These are phyloP conservation scores for Lactarius evosmus DNA, from an alignment of 768 basidiomycete genomes.

Conservation along the genomic window DNA sequence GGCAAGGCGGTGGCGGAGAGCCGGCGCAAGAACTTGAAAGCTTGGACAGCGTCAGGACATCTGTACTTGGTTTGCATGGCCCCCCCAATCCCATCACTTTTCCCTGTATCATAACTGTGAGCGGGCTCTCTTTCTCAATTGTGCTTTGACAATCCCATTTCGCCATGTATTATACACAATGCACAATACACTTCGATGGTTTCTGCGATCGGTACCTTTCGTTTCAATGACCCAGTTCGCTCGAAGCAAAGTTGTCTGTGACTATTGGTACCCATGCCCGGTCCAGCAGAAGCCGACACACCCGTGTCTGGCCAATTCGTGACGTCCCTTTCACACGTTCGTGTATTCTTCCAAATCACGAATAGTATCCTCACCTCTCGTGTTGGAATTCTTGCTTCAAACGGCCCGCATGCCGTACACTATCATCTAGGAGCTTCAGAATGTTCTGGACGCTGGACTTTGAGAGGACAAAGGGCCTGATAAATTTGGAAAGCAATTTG, in stretches of 20 bases:
- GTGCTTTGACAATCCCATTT: background rate
- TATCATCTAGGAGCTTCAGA: no score
- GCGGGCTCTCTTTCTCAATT: background rate
- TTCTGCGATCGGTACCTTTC: background rate
- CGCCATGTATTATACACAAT: conserved; percentile 4
- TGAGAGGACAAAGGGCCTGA: no score
- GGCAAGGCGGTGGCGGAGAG: background rate
- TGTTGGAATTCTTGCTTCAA: no score
- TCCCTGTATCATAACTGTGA: background rate
- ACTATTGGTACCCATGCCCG: background rate
- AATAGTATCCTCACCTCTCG: background rate
- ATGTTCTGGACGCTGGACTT: no score
- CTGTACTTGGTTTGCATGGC: background rate
- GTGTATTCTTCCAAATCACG: no score
- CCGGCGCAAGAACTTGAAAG: background rate
- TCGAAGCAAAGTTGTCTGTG: background rate
- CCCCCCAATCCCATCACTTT: background rate
- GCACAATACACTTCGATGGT: background rate
- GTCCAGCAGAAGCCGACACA: no score
- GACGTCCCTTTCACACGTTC: background rate
- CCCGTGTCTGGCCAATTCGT: no score
- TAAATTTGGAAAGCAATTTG: no score
- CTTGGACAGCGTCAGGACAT: background rate
- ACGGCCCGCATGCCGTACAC: no score
- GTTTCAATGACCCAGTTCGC: background rate